Evolutionary conservation across 73 alveolate genomes (phyloP), one percentile per base, ranked within the genome.

Genomic region (Paramecium bursaria): DNA sequence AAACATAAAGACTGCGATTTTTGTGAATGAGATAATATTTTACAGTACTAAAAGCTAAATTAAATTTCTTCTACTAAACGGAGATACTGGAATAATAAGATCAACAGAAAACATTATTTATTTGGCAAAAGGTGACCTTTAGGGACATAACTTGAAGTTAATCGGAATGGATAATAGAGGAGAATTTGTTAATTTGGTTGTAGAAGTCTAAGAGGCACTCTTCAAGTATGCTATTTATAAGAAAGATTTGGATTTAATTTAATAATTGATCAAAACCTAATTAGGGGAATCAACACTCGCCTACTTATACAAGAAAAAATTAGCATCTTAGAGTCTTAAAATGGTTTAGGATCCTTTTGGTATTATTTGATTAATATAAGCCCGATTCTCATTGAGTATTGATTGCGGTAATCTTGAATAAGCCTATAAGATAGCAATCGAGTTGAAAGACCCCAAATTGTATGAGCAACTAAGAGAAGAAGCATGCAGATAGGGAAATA

Each of bases 1-100:
- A 1, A 80, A 90, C 53, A 87, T 95, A 29, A 95, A 95, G 75
- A 57, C 95, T 15, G 22, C 44, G 17, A 42, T 67, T 1, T 94
- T 96, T 33, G 91, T 88, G 17, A 91, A 93, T 67, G 96, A 95
- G 61, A 95, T 91, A 22, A 91, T 95, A 75, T 91, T 95, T 61
- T 95, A 95, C 88, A 87, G 98, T 3, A 95, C 99, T 9, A 88
- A 86, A 61, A 91, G 94, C 85, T 96, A 95, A 73, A 57, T 95
- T 21, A 95, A 95, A 74, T 95, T 93, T 79, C 85, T 95, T 22
- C 74, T 95, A 52, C 61, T 94, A 15, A 91, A 91, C 23, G 90
- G 88, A 1, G 86, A 86, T 26, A 15, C 85, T 0, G 95, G 95
- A 35, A 77, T 88, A 0, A 87, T 91, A 31, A 87, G 87, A 48